phyloP scores from a whole-genome alignment of 73 alveolate genomes.

The Paraurostyla sp. region DNA sequence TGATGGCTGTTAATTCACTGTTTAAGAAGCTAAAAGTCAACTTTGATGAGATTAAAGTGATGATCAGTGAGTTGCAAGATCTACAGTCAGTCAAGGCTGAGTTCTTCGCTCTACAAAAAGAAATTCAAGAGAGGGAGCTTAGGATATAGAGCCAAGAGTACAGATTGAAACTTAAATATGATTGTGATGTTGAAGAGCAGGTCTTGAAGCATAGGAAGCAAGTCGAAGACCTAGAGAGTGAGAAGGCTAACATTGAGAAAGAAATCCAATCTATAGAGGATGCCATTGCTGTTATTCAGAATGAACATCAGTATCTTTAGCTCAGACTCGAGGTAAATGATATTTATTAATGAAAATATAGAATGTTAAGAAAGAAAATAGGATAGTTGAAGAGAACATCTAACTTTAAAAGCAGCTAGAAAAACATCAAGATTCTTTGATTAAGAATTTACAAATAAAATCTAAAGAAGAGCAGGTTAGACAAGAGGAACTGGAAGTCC shows the following conservation, averaged over 20 bases:
- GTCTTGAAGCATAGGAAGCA: not conserved
- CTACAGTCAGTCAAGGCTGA: slow-evolving; percentile 15
- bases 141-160: slow-evolving; percentile 1
- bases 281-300: slow-evolving; percentile 47
- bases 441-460: not conserved
- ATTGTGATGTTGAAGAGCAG: slow-evolving; percentile 32
- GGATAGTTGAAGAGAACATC: slow-evolving; percentile 37
- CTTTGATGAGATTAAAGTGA: slow-evolving; percentile 66
- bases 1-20: slow-evolving; percentile 65
- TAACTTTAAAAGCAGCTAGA: not conserved
- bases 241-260: not conserved
- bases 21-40: slow-evolving; percentile 57
- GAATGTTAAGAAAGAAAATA: slow-evolving; percentile 48
- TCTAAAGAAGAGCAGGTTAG: slow-evolving; percentile 23
- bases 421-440: slow-evolving; percentile 30
- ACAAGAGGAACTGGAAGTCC: slow-evolving; percentile 53
- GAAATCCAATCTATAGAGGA: slow-evolving; percentile 37
- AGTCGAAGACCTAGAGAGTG: slow-evolving; percentile 49
- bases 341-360: not conserved
- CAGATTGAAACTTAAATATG: slow-evolving; percentile 36
- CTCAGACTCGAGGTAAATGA: slow-evolving; percentile 21
- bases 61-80: slow-evolving; percentile 54
- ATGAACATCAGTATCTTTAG: slow-evolving; percentile 18
- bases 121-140: slow-evolving; percentile 47
- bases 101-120: slow-evolving; percentile 1